A percentile compares a stretch with the other conserved stretches of the same genome.
Conservation (phyloP, 306 rosid genomes). For the Bauhinia variegata region DNA sequence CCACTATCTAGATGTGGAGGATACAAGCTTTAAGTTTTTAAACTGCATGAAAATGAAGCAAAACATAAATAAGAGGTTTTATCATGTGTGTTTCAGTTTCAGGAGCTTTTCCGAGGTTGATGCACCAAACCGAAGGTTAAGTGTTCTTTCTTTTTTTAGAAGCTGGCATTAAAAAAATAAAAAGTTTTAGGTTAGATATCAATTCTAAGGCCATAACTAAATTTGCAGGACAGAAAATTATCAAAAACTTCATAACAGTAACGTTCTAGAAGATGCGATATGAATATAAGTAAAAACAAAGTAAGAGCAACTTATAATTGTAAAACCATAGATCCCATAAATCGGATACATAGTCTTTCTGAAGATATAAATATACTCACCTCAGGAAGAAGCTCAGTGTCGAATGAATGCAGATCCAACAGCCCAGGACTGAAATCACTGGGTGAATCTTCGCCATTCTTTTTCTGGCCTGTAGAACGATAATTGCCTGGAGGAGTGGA, state of each 20-base stretch:
- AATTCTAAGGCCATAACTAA: conserved; percentile 17
- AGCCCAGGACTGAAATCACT: conserved; percentile 94
- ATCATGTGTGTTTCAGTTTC: not conserved
- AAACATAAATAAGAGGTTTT: not conserved
- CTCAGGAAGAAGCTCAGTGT: conserved; percentile 93
- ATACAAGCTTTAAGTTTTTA: not conserved
- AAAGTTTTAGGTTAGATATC: conserved; percentile 1
- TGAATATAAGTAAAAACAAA: not conserved
- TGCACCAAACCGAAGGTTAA: not conserved
- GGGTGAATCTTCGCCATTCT: conserved; percentile 69
- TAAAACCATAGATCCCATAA: conserved; percentile 5
- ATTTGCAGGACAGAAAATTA: not conserved
- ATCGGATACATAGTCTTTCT: conserved; percentile 7
- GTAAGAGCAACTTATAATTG: not conserved
- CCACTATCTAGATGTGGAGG: not conserved
- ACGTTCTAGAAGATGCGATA: conserved; percentile 19
- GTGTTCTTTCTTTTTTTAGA: not conserved
- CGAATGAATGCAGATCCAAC: conserved; percentile 92
- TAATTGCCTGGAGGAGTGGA: conserved; percentile 73
- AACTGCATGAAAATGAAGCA: not conserved
- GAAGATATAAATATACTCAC: conserved; percentile 43
- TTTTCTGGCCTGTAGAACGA: conserved; percentile 50
- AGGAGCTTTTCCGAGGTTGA: conserved; percentile 2
- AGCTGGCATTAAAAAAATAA: too few relatives aligned
- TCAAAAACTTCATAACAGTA: not conserved